Percentiles rank a stretch among this genome's conserved stretches.
phyloP scores from a whole-genome alignment of 2,329 filamentous ascomycete species.

The Xylaria sp. region DNA sequence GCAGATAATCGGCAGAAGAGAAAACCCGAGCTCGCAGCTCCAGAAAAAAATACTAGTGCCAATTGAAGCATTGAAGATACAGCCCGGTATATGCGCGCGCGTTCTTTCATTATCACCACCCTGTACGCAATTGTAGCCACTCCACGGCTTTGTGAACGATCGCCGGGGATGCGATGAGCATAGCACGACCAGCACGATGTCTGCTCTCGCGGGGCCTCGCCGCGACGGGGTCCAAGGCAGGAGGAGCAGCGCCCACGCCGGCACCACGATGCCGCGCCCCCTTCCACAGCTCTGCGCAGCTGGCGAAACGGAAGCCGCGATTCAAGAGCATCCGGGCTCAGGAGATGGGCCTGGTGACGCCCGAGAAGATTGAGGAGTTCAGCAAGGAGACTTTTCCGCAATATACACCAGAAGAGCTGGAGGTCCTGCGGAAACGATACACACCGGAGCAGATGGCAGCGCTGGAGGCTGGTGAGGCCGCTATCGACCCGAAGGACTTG shows the following conservation, averaged over 20 bases:
- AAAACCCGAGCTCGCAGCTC: constrained; percentile 35
- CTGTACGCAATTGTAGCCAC: constrained; percentile 39
- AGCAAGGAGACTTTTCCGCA: constrained; percentile 64
- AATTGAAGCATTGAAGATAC: constrained; percentile 29
- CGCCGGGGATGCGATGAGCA: constrained; percentile 61
- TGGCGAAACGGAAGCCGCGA: constrained; percentile 59
- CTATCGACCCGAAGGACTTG: constrained; percentile 80
- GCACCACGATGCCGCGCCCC: constrained; percentile 51
- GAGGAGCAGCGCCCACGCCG: constrained; percentile 33
- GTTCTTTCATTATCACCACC: constrained; percentile 18
- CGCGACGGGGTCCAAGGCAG: constrained; percentile 44
- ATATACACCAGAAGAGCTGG: constrained; percentile 75
- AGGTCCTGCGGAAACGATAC: constrained; percentile 73
- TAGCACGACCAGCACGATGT: constrained; percentile 65
- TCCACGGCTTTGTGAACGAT: constrained; percentile 38
- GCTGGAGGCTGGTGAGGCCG: constrained; percentile 81
- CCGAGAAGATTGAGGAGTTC: constrained; percentile 58
- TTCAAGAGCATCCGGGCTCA: constrained; percentile 65
- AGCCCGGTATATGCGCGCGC: constrained; percentile 26
- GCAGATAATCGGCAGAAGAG: constrained; percentile 32
- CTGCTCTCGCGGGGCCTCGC: constrained; percentile 63
- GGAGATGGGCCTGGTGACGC: constrained; percentile 62
- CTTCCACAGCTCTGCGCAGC: constrained; percentile 64
- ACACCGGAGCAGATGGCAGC: constrained; percentile 83
- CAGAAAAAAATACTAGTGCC: constrained; percentile 47